Evolutionary conservation across 169 alveolate genomes (phyloP).

Genomic region (Plasmodium fragile): DNA sequence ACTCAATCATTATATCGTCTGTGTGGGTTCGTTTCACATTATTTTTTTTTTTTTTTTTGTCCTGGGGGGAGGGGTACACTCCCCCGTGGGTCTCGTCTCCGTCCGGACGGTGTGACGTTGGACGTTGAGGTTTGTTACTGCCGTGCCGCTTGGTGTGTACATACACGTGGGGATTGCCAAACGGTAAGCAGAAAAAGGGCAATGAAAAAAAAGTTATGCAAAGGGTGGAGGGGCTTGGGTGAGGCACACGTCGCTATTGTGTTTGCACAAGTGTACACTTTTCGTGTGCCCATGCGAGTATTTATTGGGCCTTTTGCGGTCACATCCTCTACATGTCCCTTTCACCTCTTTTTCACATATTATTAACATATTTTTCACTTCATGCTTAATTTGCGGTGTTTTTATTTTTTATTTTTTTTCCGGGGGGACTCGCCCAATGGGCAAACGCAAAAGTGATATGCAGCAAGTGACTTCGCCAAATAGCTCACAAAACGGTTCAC

Average conservation of each 20-base stretch:
- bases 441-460: not conserved
- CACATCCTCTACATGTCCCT: not conserved
- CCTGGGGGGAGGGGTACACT: not conserved
- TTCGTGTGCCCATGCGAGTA: not conserved
- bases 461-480: not conserved
- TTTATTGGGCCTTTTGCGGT: not conserved
- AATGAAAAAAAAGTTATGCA: not conserved
- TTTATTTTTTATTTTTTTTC: not conserved
- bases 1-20: slow-evolving; percentile 21
- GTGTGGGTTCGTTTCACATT: not conserved
- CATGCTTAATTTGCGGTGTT: not conserved
- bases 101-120: not conserved
- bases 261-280: not conserved
- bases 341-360: not conserved
- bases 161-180: not conserved
- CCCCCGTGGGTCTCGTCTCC: not conserved
- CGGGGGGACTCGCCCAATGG: not conserved
- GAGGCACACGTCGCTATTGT: not conserved
- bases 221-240: not conserved
- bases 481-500: not conserved
- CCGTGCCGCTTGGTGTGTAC: not conserved
- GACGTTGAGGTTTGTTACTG: not conserved
- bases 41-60: not conserved
- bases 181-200: not conserved
- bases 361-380: no score